Evolutionary conservation across 2,329 filamentous ascomycete genomes (phyloP), one percentile per base, ranked within the genome.

Genomic region (Elsinoe fawcettii): DNA sequence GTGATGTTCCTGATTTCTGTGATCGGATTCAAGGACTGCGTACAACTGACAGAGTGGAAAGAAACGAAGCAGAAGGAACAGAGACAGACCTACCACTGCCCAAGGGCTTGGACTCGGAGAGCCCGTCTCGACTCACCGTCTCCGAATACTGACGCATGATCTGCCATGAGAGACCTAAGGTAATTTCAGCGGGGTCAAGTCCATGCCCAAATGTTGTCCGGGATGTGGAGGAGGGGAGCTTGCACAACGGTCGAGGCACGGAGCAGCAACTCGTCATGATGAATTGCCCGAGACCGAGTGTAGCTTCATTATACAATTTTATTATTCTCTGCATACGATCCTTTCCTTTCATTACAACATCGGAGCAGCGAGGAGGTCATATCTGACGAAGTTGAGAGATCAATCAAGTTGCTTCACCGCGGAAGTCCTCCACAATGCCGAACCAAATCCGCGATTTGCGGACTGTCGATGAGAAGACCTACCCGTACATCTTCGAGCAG

Each of bases 401-500:
- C 27, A 25, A 7, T 11, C 30, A 53, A 36, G n/a, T 14, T 34
- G 16, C 23, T n/a, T 20, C 49, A 20, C 30, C 49, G 25, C 30
- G 49, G 41, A 46, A 46, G 41, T 25, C 49, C 34, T 30, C 34
- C 49, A 53, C 49, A 5, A 53, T 53, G 49, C 49, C 67, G 22
- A 69, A 69, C 60, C 56, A 67, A 39, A 65, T 67, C 14, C 62
- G 59, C 27, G 63, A 70, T 41, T 60, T 69, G 18, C 65, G 67
- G 51, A 66, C 62, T 2, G 61, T 69, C n/a, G 67, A 70, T 53
- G 56, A 62, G 44, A 60, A 65, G 2, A 63, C 56, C 8, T 69
- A 64, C 41, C 62, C 66, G 1, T 70, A 73, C 20, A 60, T 70
- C 32, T 67, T 66, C 44, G 67, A 69, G 54, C 63, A 67, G 34